Percentiles rank a stretch among this genome's conserved stretches.
Evolutionary conservation across 1,284 basidiomycete genomes (phyloP).

Genomic region (Bjerkandera adusta): DNA sequence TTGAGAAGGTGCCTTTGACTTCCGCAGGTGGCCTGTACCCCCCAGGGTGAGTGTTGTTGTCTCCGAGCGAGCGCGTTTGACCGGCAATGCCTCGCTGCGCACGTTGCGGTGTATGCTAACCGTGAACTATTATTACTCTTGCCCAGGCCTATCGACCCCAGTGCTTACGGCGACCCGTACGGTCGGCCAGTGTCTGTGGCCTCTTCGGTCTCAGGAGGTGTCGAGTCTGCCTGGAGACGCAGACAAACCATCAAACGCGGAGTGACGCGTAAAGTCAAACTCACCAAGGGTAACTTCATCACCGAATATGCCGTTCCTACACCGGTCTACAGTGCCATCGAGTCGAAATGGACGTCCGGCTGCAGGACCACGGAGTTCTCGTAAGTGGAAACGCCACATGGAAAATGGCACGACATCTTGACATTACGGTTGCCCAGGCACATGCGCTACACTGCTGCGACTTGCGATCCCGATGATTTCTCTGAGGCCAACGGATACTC

Average conservation of each 20-base stretch:
- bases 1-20: conserved; percentile 73
- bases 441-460: conserved; percentile 92
- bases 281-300: conserved; percentile 91
- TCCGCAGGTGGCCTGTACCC: conserved; percentile 67
- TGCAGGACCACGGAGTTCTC: conserved; percentile 82
- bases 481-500: conserved; percentile 78
- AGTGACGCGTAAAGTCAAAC: conserved; percentile 90
- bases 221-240: conserved; percentile 77
- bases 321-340: conserved; percentile 83
- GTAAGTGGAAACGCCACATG: conserved; percentile 42
- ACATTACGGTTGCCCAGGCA: conserved; percentile 46
- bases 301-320: conserved; percentile 90
- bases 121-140: too few species aligned
- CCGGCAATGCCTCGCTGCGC: too few species aligned
- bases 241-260: conserved; percentile 92
- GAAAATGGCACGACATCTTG: conserved; percentile 1
- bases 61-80: too few species aligned
- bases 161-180: conserved; percentile 67
- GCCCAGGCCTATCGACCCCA: conserved; percentile 56
- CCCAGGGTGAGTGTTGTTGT: conserved; percentile 61
- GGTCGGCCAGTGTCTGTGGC: conserved; percentile 60
- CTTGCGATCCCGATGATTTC: conserved; percentile 95
- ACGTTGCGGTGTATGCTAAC: conserved; percentile 6
- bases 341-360: conserved; percentile 67
- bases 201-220: conserved; percentile 63